phyloP scores from a whole-genome alignment of 352 stramenopile species.

The Pythium sp. region DNA sequence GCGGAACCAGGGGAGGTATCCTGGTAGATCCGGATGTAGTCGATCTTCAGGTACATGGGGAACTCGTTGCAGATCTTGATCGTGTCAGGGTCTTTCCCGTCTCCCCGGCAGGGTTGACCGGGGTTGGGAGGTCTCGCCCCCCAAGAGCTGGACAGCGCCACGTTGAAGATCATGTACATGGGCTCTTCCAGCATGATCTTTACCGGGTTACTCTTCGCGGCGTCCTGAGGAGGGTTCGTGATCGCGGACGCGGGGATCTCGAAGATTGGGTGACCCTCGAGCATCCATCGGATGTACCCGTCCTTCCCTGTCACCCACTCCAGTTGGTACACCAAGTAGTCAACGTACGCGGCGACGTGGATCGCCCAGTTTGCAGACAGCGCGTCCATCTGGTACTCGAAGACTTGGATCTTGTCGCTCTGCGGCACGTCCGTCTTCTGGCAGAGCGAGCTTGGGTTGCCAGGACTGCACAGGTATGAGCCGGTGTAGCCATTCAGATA shows the following conservation, averaged over 20 bases:
- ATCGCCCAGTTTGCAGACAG: slow-evolving; percentile 91
- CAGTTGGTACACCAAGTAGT: slow-evolving; percentile 64
- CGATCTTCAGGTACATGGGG: slow-evolving; percentile 65
- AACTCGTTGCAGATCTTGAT: slow-evolving; percentile 62
- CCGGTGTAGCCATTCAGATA: slow-evolving; percentile 55
- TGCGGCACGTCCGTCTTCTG: slow-evolving; percentile 1
- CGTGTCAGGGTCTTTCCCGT: slow-evolving; percentile 34
- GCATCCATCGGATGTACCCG: slow-evolving; percentile 66
- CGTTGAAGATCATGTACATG: slow-evolving; percentile 95
- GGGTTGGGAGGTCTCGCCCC: slow-evolving; percentile 63
- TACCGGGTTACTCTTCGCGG: slow-evolving; percentile 55
- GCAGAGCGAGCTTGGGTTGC: slow-evolving; percentile 38
- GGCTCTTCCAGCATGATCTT: slow-evolving; percentile 94
- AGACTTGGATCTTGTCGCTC: slow-evolving; percentile 26
- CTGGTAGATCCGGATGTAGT: slow-evolving; percentile 78
- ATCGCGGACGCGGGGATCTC: slow-evolving; percentile 74
- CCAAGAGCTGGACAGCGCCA: slow-evolving; percentile 91
- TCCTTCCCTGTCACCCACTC: slow-evolving; percentile 58
- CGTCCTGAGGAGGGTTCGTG: slow-evolving; percentile 45
- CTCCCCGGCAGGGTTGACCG: slow-evolving; percentile 47
- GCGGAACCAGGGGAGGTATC: slow-evolving; percentile 29
- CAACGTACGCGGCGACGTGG: slow-evolving; percentile 71
- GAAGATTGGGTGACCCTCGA: slow-evolving; percentile 85
- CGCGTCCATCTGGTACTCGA: slow-evolving; percentile 89
- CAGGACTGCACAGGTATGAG: slow-evolving; percentile 48